phyloP scores from a whole-genome alignment of 192 early-diverging fungal species.

The Fimicolochytrium jonesii region DNA sequence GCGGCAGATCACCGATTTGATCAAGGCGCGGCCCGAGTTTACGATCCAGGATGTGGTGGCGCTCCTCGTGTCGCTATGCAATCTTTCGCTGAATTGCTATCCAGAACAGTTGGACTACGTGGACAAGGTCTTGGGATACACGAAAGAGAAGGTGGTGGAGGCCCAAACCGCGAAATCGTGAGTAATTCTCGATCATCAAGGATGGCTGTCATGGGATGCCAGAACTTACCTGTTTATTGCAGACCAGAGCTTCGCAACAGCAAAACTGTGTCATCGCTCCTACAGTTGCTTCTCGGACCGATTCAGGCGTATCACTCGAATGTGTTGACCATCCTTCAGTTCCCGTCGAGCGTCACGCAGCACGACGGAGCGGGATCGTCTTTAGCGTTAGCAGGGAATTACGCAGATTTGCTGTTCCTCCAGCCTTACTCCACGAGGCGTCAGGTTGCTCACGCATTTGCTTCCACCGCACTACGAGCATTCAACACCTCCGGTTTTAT shows the following conservation, averaged over 20 bases:
- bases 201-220: not conserved
- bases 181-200: not conserved
- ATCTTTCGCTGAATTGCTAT: constrained; percentile 88
- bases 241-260: constrained; percentile 68
- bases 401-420: constrained; percentile 74
- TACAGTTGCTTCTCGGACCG: constrained; percentile 80
- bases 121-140: constrained; percentile 88
- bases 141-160: constrained; percentile 66
- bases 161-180: constrained; percentile 26
- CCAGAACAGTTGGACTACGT: constrained; percentile 83
- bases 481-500: constrained; percentile 26
- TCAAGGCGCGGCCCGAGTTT: constrained; percentile 88
- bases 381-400: constrained; percentile 64
- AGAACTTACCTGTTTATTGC: constrained; percentile 2
- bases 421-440: constrained; percentile 82
- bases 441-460: constrained; percentile 72
- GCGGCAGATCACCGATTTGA: constrained; percentile 87
- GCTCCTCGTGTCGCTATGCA: constrained; percentile 80
- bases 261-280: constrained; percentile 67
- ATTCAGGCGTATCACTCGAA: constrained; percentile 66
- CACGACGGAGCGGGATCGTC: not conserved
- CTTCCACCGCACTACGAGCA: constrained; percentile 11
- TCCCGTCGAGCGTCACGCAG: constrained; percentile 47
- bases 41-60: constrained; percentile 89
- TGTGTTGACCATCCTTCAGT: constrained; percentile 42